phyloP scores from a whole-genome alignment of 148 eudicot species.

The Persicaria tinctoria region DNA sequence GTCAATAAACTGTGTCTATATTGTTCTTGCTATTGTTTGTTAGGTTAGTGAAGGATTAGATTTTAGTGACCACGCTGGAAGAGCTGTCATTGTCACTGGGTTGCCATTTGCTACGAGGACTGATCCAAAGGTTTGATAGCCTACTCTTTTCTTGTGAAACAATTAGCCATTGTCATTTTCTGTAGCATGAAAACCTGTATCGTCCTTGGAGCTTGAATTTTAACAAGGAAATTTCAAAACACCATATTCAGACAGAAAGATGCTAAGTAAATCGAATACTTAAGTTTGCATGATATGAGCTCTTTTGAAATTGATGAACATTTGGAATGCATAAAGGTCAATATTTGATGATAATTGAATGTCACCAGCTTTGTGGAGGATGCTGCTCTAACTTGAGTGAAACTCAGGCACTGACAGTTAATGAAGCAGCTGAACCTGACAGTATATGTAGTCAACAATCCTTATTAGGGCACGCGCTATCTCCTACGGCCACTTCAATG shows the following conservation, averaged over 20 bases:
- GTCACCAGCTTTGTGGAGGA: not conserved
- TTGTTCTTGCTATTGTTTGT: conserved; percentile 3
- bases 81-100: conserved; percentile 92
- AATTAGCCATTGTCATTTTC: not conserved
- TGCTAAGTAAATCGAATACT: not conserved
- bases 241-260: not conserved
- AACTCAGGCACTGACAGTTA: not conserved
- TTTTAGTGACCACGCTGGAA: conserved; percentile 91
- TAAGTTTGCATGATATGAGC: not conserved
- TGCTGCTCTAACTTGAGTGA: not conserved
- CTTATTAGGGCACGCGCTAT: too few species aligned
- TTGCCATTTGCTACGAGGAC: conserved; percentile 77
- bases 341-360: not conserved
- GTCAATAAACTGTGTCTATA: not conserved
- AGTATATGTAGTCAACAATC: too few species aligned
- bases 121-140: conserved; percentile 76
- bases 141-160: conserved; percentile 9
- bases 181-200: not conserved
- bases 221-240: not conserved
- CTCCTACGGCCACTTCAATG: too few species aligned
- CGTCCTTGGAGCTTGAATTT: not conserved
- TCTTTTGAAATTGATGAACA: not conserved
- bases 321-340: not conserved
- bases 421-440: too few species aligned
- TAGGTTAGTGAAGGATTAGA: conserved; percentile 99